Evolutionary conservation across 371 early-diverging fungal species (phyloP), one percentile per base, ranked within the genome.

Genomic region (Mucor plumbeus): DNA sequence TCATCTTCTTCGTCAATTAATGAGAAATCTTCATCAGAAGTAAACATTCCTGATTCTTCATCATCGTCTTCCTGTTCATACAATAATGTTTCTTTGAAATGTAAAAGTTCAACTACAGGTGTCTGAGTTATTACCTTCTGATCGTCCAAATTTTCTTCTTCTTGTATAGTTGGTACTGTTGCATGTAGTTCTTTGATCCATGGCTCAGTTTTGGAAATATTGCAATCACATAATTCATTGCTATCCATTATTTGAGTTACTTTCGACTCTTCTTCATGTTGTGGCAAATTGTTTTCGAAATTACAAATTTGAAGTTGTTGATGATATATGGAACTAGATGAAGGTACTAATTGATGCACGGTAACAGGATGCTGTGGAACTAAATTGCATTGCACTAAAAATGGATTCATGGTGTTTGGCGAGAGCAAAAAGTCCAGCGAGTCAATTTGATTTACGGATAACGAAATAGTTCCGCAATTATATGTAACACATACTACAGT

Each of bases 1-100:
- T 66, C 66, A 53, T 65, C 66, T 14, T 65, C 66, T 14, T 60
- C 59, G 5, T 41, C 66, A 9, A 60, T 38, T 31, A 60, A 26
- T 33, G 66, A 66, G 17, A 48, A 63, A 13, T 63, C 63, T 31
- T 63, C 63, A 31, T 50, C 50, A 11, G 63, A 63, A 21, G 63
- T 53, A 10, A 53, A 63, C 21, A 63, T 10, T 36, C 63, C 48
- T 4, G 63, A 63, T 15, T 53, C 63, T 36, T 63, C 63, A 40
- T 63, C 63, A 35, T 55, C 55, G 7, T 60, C 61, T 41, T 66
- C 60, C 54, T 66, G 44, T 31, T 60, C 33, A 34, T 66, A 60
- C 13, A 59, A 9, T 8, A 63, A 21, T 14, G 55, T n/a, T 13
- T 64, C 64, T 33, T 64, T n/a, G 14, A 40, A 43, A 35, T 64